Conservation (phyloP, 2,329 filamentous ascomycete genomes). For the Alternaria sp. region DNA sequence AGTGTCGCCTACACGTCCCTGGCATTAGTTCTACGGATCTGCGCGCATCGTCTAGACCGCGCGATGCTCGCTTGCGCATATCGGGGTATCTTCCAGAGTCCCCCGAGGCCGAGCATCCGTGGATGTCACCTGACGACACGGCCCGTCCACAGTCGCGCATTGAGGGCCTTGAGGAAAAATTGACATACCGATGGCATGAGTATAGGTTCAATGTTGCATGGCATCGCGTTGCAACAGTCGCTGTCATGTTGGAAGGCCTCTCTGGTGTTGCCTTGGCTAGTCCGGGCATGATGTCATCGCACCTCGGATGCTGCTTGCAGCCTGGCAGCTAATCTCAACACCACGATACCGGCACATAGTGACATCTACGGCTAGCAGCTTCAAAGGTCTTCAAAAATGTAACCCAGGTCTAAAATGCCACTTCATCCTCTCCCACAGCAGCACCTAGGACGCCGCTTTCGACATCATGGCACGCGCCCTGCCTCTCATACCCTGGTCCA, state of each 20-base stretch:
- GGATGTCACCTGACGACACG: background rate
- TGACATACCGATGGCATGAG: background rate
- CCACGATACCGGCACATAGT: background rate
- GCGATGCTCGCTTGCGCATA: background rate
- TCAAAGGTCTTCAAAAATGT: background rate
- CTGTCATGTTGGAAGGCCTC: background rate
- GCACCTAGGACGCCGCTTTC: background rate
- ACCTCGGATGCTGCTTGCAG: background rate
- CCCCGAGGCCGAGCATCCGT: background rate
- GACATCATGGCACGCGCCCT: background rate
- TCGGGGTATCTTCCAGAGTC: background rate
- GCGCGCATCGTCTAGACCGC: background rate
- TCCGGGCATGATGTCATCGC: background rate
- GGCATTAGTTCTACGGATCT: background rate
- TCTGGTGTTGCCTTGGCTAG: background rate
- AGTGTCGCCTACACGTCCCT: background rate
- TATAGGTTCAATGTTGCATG: background rate
- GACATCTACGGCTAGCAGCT: background rate
- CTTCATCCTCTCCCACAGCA: background rate
- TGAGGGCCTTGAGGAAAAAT: background rate
- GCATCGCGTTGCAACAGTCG: background rate
- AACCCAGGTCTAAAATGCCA: background rate
- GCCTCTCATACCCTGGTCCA: slow-evolving; percentile 4
- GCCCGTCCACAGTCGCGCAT: background rate
- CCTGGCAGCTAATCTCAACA: background rate